These are phyloP conservation scores for Saccharomycopsis sp. DNA, from an alignment of 805 yeast species.

Conservation along the genomic window DNA sequence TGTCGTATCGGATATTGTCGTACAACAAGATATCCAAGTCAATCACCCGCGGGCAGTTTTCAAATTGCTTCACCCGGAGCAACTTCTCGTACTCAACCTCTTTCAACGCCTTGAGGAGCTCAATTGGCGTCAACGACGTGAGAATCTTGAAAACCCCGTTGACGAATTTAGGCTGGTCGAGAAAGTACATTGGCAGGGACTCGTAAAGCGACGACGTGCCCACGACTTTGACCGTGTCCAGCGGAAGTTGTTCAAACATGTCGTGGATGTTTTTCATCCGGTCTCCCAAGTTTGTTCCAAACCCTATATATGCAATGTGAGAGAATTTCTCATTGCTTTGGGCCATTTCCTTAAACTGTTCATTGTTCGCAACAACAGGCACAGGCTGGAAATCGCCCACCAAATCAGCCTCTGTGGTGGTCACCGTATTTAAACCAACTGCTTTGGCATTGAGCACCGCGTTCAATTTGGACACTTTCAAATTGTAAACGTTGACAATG, in stretches of 20 bases:
- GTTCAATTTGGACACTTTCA: conserved; percentile 71
- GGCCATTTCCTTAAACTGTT: not conserved
- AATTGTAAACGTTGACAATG: conserved; percentile 31
- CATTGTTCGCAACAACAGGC: too few species aligned
- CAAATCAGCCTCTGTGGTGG: too few species aligned
- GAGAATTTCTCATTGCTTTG: not conserved
- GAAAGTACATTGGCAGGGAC: conserved; percentile 86
- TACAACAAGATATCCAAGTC: conserved; percentile 83
- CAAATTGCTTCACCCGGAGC: conserved; percentile 64
- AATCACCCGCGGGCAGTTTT: conserved; percentile 87
- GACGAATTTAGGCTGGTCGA: conserved; percentile 70
- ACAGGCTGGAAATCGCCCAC: too few species aligned
- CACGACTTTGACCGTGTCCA: conserved; percentile 37
- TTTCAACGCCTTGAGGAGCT: conserved; percentile 53
- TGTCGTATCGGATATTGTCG: conserved; percentile 30
- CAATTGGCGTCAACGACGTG: conserved; percentile 58
- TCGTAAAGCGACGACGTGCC: conserved; percentile 72
- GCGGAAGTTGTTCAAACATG: conserved; percentile 24
- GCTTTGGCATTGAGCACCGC: conserved; percentile 82
- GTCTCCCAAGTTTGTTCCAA: conserved; percentile 84
- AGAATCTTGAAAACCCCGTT: conserved; percentile 70
- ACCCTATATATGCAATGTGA: conserved; percentile 66
- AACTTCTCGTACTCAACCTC: conserved; percentile 67
- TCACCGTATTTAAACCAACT: conserved; percentile 45
- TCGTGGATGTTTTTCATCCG: conserved; percentile 55